Evolutionary conservation across 257 asterid genomes (phyloP), one percentile per base, ranked within the genome.

Genomic region (Salvia miltiorrhiza): DNA sequence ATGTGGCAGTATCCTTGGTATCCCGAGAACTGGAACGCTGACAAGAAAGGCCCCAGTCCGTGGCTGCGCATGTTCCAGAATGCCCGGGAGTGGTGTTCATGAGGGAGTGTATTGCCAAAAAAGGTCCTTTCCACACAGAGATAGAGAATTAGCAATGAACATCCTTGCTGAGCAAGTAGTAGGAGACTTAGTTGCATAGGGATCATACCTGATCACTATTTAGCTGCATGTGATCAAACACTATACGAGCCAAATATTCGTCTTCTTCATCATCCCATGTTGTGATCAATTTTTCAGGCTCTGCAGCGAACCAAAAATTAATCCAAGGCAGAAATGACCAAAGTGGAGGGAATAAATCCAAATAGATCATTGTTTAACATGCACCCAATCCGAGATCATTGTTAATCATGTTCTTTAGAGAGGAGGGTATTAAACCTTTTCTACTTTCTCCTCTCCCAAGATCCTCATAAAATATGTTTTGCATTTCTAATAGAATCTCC

Each of bases 191-290:
- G 61, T 56, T 72, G 55, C 30, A 69, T 65, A 16, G 55, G 44
- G 63, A 73, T 47, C 76, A 84, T 78, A 90, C 96, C 95, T 87
- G 74, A 55, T 88, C 84, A 50, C 43, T 64, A 69, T 80, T 85
- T 61, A 93, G 91, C 70, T 83, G 89, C 97, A 93, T 88, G 79
- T 90, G 90, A 71, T 88, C 82, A 43, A 83, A 89, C 23, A 89
- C 93, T 63, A 82, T 74, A 70, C 78, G 85, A 72, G 99, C 86
- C 81, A 93, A 79, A 79, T 87, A 88, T 53, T 90, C 93, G 53
- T 93, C 96, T 86, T 93, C 95, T 80, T 87, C 97, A 71, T 93
- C 96, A 71, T 90, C 97, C 96, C 96, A 90, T 62, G 83, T 75
- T 65, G 35, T 37, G 70, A 66, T 54, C 50, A 7, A 64, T 47